phyloP scores from a whole-genome alignment of 1,284 basidiomycete species.

The Leccinum solheimii region DNA sequence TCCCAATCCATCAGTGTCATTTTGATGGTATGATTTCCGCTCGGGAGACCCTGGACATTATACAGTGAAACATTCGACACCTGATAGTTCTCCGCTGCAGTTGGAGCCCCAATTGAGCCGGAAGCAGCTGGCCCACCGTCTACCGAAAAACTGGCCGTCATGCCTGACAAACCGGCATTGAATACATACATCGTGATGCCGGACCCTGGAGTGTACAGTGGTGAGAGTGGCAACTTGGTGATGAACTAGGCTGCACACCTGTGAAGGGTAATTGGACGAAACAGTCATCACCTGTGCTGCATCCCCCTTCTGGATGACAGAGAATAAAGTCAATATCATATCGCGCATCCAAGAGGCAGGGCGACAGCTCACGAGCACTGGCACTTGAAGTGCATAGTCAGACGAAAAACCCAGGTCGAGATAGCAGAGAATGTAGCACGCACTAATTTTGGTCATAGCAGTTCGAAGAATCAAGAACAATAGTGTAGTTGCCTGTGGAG shows the following conservation, averaged over 20 bases:
- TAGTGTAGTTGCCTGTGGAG: conserved; percentile 23
- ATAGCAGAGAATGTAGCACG: not conserved
- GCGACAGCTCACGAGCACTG: conserved; percentile 20
- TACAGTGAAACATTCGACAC: conserved; percentile 25
- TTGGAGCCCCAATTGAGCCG: conserved; percentile 11
- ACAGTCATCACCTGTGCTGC: conserved; percentile 19
- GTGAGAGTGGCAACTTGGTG: not conserved
- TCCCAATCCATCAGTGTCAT: conserved; percentile 28
- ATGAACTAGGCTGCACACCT: conserved; percentile 9
- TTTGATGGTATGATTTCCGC: conserved; percentile 23
- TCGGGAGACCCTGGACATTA: conserved; percentile 16
- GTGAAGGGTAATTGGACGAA: conserved; percentile 23
- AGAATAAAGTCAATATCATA: not conserved
- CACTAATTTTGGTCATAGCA: conserved; percentile 30
- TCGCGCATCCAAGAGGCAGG: not conserved
- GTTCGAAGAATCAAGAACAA: conserved; percentile 19
- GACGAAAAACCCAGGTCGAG: not conserved
- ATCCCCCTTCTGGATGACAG: conserved; percentile 19
- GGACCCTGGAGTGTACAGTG: conserved; percentile 16
- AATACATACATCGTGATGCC: conserved; percentile 16
- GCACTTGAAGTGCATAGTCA: conserved; percentile 3
- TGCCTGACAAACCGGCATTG: conserved; percentile 24
- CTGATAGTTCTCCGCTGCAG: conserved; percentile 18
- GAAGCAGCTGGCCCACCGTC: conserved; percentile 13
- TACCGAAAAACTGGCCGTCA: conserved; percentile 24